A percentile compares a stretch with the other conserved stretches of the same genome.
phyloP scores from a whole-genome alignment of 176 grass and related monocot species.

The Oropetium thomaeum region DNA sequence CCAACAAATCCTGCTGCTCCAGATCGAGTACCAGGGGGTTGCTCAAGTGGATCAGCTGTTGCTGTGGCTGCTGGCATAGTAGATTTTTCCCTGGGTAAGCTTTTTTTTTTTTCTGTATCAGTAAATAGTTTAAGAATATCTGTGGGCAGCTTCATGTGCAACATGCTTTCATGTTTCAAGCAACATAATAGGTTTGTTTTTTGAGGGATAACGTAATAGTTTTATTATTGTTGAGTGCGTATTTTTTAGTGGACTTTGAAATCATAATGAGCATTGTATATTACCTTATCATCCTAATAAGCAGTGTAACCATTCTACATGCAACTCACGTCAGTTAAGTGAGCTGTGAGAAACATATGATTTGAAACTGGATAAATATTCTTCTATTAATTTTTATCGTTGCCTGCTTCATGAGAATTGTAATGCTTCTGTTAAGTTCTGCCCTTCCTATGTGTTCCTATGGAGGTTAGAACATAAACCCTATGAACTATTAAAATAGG shows the following conservation, averaged over 20 bases:
- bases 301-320: background rate
- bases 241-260: background rate
- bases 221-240: slow-evolving; percentile 19
- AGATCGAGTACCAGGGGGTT: slow-evolving; percentile 79
- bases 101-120: background rate
- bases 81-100: slow-evolving; percentile 96
- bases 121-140: slow-evolving; percentile 1
- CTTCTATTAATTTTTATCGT: background rate
- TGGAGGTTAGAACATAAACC: background rate
- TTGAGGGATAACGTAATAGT: background rate
- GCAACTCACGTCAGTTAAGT: background rate
- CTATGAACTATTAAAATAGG: background rate
- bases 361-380: slow-evolving; percentile 2
- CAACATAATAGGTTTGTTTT: slow-evolving; percentile 8
- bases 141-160: background rate
- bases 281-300: no score
- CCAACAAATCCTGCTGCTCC: slow-evolving; percentile 69
- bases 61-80: slow-evolving; percentile 85
- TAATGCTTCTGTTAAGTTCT: background rate
- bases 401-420: background rate
- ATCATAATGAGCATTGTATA: slow-evolving; percentile 1
- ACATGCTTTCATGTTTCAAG: background rate
- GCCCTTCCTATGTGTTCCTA: background rate
- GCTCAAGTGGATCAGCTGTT: slow-evolving; percentile 92
- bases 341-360: background rate